Percentiles rank a stretch among this genome's conserved stretches.
These are phyloP conservation scores for Eutrema yunnanense DNA, from an alignment of 345 rosid species.

Conservation along the genomic window DNA sequence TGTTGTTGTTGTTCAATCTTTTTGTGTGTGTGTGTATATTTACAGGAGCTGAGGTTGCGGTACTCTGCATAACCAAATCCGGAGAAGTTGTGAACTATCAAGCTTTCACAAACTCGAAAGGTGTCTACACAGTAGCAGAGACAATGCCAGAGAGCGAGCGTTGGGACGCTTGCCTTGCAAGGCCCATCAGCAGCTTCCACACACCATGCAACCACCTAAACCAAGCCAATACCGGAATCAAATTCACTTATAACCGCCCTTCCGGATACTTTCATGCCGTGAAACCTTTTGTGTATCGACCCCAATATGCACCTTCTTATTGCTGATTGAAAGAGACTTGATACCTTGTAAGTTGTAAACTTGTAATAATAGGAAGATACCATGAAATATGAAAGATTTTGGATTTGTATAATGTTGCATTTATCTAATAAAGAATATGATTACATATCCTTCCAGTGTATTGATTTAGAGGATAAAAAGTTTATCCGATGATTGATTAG, in stretches of 20 bases:
- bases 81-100: slow-evolving; percentile 94
- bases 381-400: not conserved
- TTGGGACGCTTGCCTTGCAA: slow-evolving; percentile 89
- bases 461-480: not conserved
- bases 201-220: slow-evolving; percentile 68
- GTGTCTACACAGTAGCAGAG: slow-evolving; percentile 80
- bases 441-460: not conserved
- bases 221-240: slow-evolving; percentile 54
- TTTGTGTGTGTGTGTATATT: not conserved
- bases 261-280: slow-evolving; percentile 76
- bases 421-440: not conserved
- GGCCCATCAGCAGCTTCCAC: slow-evolving; percentile 86
- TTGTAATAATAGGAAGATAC: not conserved
- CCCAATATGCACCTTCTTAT: slow-evolving; percentile 49
- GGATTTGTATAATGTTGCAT: not conserved
- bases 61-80: slow-evolving; percentile 87
- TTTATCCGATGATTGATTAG: not conserved
- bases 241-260: slow-evolving; percentile 71
- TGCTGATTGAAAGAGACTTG: slow-evolving; percentile 30
- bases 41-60: slow-evolving; percentile 97
- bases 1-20: not conserved
- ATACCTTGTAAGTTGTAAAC: not conserved
- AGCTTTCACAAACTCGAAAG: slow-evolving; percentile 81
- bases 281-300: slow-evolving; percentile 67
- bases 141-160: slow-evolving; percentile 96